Evolutionary conservation across 768 basidiomycete genomes (phyloP).

Genomic region (Phaeotremella fagi): DNA sequence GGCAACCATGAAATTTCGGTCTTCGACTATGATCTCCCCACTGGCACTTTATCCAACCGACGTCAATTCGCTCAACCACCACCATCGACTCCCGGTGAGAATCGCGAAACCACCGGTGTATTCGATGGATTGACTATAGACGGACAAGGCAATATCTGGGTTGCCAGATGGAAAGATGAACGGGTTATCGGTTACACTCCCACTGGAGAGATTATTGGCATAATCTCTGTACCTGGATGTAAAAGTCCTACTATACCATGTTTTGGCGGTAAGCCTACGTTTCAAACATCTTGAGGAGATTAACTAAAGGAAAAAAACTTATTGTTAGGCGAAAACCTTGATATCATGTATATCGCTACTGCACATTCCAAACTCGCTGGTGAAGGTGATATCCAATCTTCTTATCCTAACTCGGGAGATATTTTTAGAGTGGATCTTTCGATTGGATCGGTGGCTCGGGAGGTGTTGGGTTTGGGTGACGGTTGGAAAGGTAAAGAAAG

Average conservation of each 20-base stretch:
- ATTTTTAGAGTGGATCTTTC: constrained; percentile 32
- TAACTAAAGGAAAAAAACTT: too few species aligned
- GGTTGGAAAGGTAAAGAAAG: constrained; percentile 36
- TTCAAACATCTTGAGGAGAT: not conserved
- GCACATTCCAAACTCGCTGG: constrained; percentile 21
- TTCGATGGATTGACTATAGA: constrained; percentile 44
- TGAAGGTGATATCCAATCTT: constrained; percentile 14
- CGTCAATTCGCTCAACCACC: constrained; percentile 20
- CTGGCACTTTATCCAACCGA: constrained; percentile 23
- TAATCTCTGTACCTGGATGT: constrained; percentile 11
- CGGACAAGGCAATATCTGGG: constrained; percentile 41
- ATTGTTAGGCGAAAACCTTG: constrained; percentile 17
- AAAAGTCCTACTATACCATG: constrained; percentile 36
- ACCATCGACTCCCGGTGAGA: constrained; percentile 11
- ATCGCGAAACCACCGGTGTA: constrained; percentile 16
- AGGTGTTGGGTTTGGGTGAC: constrained; percentile 17
- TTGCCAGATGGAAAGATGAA: constrained; percentile 38
- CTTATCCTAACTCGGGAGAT: constrained; percentile 30
- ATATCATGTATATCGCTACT: constrained; percentile 35
- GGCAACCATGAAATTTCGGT: constrained; percentile 17
- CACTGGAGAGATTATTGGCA: constrained; percentile 29
- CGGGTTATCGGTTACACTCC: constrained; percentile 37
- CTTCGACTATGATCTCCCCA: constrained; percentile 31
- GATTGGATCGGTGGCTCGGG: constrained; percentile 19
- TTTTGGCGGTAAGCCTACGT: constrained; percentile 31